These are phyloP conservation scores for Corymbia calophylla DNA, from an alignment of 441 rosid species.

Conservation along the genomic window DNA sequence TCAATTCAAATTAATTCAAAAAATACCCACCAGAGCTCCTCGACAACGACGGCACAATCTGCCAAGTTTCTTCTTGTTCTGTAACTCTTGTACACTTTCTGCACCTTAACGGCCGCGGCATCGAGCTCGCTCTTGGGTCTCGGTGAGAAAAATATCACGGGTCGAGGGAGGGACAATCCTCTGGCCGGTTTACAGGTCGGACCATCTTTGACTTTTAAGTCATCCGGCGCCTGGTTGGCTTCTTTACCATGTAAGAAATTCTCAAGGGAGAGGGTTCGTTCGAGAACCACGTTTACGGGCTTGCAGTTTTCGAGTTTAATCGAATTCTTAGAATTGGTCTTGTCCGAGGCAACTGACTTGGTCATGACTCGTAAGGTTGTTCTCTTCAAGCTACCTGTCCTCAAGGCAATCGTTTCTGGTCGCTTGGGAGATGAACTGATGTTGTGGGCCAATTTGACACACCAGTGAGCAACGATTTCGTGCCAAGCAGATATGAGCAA, in stretches of 20 bases:
- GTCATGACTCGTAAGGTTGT: constrained; percentile 25
- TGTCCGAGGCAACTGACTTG: constrained; percentile 4
- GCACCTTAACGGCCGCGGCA: constrained; percentile 66
- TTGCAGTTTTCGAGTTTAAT: constrained; percentile 36
- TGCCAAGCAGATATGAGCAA: background rate
- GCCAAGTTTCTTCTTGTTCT: constrained; percentile 64
- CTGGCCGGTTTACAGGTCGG: constrained; percentile 8
- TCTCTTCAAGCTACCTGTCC: constrained; percentile 25
- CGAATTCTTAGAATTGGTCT: constrained; percentile 23
- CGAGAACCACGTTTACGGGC: constrained; percentile 37
- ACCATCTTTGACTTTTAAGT: constrained; percentile 8
- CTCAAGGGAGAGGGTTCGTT: constrained; percentile 39
- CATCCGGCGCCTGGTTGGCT: background rate
- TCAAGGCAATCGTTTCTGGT: constrained; percentile 7
- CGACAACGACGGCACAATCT: constrained; percentile 62
- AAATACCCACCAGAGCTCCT: constrained; percentile 51
- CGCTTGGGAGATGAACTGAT: background rate
- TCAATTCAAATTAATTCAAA: background rate
- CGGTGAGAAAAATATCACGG: constrained; percentile 48
- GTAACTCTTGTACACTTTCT: constrained; percentile 65
- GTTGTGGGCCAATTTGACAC: constrained; percentile 5
- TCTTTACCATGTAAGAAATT: constrained; percentile 20
- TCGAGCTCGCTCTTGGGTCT: constrained; percentile 64
- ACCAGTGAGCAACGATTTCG: background rate
- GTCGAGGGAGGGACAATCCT: constrained; percentile 38